Evolutionary conservation across 1,284 basidiomycete species (phyloP).

Genomic region (Puccinia novopanici): DNA sequence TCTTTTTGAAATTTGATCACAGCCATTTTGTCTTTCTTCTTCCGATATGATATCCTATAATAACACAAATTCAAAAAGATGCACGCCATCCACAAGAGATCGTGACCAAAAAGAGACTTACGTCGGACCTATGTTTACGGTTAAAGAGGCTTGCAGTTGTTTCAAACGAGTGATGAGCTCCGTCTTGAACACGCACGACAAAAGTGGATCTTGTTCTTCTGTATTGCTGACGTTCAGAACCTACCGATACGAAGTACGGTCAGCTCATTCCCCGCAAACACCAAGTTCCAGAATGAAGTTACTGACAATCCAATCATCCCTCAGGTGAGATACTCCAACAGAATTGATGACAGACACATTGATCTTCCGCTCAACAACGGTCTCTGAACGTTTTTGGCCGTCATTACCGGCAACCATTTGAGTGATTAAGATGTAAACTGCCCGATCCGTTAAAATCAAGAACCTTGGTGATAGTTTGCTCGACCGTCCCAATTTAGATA

Average conservation of each 20-base stretch:
- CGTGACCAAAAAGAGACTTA: slow-evolving; percentile 62
- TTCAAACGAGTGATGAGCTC: slow-evolving; percentile 83
- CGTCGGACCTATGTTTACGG: slow-evolving; percentile 73
- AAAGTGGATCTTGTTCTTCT: slow-evolving; percentile 93
- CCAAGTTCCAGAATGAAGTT: neutral
- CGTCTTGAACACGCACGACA: slow-evolving; percentile 93
- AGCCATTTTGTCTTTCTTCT: slow-evolving; percentile 96
- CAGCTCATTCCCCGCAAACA: slow-evolving; percentile 8
- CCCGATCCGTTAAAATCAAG: slow-evolving; percentile 84
- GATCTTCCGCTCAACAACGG: slow-evolving; percentile 81
- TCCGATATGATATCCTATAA: slow-evolving; percentile 77
- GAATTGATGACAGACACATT: slow-evolving; percentile 81
- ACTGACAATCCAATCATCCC: slow-evolving; percentile 91
- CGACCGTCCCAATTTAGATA: slow-evolving; percentile 82
- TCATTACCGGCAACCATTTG: slow-evolving; percentile 66
- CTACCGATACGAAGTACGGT: slow-evolving; percentile 57
- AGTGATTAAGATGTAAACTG: slow-evolving; percentile 78
- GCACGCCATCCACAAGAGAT: neutral
- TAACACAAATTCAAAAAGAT: neutral
- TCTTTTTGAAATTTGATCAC: slow-evolving; percentile 87
- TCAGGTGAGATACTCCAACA: slow-evolving; percentile 80
- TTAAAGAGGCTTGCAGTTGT: slow-evolving; percentile 74
- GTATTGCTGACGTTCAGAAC: slow-evolving; percentile 71
- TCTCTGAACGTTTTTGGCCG: slow-evolving; percentile 65
- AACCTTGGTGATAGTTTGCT: slow-evolving; percentile 90